Conservation (phyloP, 257 asterid genomes). For the Solanum lycopersicoides region DNA sequence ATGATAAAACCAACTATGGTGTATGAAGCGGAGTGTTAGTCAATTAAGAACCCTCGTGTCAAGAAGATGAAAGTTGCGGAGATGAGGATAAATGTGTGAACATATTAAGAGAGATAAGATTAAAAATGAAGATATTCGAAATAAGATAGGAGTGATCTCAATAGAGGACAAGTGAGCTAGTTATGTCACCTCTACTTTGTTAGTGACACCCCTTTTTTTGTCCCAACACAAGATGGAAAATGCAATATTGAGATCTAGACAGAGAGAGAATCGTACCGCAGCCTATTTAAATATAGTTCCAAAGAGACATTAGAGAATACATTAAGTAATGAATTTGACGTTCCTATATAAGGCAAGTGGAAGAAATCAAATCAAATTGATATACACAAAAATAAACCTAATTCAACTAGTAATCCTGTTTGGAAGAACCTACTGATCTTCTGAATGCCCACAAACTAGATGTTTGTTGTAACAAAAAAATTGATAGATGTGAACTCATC, state of each 20-base stretch:
- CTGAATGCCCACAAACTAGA: neutral
- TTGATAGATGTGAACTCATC: neutral
- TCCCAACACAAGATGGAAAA: neutral
- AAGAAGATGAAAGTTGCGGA: neutral
- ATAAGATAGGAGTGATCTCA: neutral
- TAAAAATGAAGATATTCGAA: neutral
- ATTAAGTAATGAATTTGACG: neutral
- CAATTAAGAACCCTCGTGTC: neutral
- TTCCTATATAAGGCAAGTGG: neutral
- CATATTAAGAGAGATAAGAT: neutral
- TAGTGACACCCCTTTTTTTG: no score
- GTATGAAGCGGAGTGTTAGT: neutral
- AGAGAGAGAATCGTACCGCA: neutral
- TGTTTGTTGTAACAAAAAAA: neutral
- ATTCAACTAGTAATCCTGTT: neutral
- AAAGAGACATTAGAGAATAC: neutral
- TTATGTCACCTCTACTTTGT: no score
- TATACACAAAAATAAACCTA: neutral
- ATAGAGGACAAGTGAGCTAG: neutral
- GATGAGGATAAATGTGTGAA: neutral
- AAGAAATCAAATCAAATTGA: neutral
- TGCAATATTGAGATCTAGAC: neutral
- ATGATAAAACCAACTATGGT: neutral
- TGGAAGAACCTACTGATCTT: neutral
- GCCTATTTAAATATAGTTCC: neutral